Percentiles rank a stretch among this genome's conserved stretches.
These are phyloP conservation scores for Lepiota venenata DNA, from an alignment of 768 basidiomycete species.

Conservation along the genomic window DNA sequence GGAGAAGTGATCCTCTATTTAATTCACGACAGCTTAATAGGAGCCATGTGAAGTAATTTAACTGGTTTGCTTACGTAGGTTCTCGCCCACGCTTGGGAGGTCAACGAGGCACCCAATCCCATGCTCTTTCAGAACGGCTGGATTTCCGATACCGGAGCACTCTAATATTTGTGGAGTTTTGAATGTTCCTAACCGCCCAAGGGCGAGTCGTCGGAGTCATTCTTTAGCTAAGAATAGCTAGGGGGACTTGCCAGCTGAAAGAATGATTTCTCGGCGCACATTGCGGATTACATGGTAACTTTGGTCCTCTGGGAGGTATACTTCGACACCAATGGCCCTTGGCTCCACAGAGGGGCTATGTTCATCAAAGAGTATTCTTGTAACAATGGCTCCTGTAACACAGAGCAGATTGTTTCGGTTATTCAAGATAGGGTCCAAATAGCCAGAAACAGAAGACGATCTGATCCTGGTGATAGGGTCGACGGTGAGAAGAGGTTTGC, in stretches of 20 bases:
- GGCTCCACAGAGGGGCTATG: background rate
- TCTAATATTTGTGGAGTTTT: slow-evolving; percentile 13
- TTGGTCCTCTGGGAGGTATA: background rate
- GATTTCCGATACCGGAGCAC: slow-evolving; percentile 22
- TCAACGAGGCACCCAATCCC: slow-evolving; percentile 5
- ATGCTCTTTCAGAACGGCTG: background rate
- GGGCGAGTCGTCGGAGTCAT: background rate
- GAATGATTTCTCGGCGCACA: slow-evolving; percentile 40
- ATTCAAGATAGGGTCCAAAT: slow-evolving; percentile 21
- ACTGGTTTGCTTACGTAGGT: slow-evolving; percentile 4
- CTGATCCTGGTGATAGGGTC: slow-evolving; percentile 21
- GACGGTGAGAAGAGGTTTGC: slow-evolving; percentile 11
- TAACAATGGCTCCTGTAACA: slow-evolving; percentile 19
- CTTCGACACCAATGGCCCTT: slow-evolving; percentile 4
- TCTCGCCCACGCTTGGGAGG: slow-evolving; percentile 9
- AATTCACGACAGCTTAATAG: background rate
- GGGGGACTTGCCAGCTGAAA: slow-evolving; percentile 42
- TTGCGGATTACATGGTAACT: background rate
- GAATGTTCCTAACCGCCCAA: slow-evolving; percentile 13
- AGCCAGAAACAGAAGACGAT: slow-evolving; percentile 24
- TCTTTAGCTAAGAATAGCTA: background rate
- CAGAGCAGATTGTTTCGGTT: slow-evolving; percentile 21
- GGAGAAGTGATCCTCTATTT: slow-evolving; percentile 8
- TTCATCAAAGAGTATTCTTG: slow-evolving; percentile 1
- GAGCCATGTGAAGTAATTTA: background rate